A percentile compares a stretch with the other conserved stretches of the same genome.
Evolutionary conservation across 805 yeast species (phyloP).

Genomic region (Yarrowia sp.): DNA sequence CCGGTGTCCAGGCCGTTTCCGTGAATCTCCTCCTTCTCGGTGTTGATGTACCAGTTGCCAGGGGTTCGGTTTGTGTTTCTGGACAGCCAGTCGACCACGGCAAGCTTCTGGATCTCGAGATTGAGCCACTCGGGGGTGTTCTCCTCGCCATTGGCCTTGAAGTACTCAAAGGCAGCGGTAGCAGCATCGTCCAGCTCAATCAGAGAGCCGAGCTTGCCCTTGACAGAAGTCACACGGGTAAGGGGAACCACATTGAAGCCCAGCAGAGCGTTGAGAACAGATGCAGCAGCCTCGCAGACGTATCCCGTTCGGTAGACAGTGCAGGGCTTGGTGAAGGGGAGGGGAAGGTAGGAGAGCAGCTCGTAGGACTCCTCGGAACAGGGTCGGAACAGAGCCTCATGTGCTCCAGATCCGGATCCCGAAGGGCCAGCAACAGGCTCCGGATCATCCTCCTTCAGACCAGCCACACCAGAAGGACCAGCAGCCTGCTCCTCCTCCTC

Average conservation of each 20-base stretch:
- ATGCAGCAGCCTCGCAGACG: constrained; percentile 7
- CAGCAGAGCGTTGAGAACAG: constrained; percentile 9
- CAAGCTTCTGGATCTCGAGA: constrained; percentile 10
- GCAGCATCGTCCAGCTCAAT: neutral
- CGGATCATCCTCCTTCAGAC: too few relatives aligned
- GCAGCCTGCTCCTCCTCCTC: neutral
- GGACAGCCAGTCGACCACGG: constrained; percentile 11
- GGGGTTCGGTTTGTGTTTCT: constrained; percentile 18
- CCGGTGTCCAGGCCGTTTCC: constrained; percentile 19
- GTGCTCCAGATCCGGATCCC: neutral
- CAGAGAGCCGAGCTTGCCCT: constrained; percentile 3
- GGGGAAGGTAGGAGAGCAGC: neutral
- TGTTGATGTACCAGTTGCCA: constrained; percentile 9
- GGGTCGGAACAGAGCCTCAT: neutral
- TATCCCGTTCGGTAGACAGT: constrained; percentile 16
- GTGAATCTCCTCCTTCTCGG: neutral
- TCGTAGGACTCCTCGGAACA: constrained; percentile 1
- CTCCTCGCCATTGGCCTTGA: neutral
- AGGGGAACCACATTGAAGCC: constrained; percentile 19
- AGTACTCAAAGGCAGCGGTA: constrained; percentile 7
- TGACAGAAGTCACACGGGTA: neutral
- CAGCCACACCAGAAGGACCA: neutral
- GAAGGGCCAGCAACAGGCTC: neutral
- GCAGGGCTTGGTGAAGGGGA: constrained; percentile 9
- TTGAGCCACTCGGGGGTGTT: neutral